Conservation (phyloP, 2,329 filamentous ascomycete genomes). For the Diaporthe nobilis region DNA sequence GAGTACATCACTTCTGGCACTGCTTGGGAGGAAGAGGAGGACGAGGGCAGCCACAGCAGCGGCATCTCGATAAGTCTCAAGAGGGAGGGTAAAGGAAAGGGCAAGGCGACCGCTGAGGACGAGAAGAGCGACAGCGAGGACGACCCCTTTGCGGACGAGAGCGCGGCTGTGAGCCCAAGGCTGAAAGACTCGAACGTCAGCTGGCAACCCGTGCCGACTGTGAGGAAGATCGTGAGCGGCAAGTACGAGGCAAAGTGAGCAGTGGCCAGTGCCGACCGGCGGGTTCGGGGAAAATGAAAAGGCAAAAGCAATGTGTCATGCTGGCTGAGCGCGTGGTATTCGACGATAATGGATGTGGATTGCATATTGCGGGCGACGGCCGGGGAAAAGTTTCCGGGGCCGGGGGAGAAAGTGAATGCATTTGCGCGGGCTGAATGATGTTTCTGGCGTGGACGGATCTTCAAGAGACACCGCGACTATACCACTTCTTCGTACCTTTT, state of each 20-base stretch:
- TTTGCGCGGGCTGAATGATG: constrained; percentile 24
- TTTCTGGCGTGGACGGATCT: constrained; percentile 19
- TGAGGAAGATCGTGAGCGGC: constrained; percentile 79
- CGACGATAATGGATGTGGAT: constrained; percentile 27
- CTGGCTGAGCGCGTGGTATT: background rate
- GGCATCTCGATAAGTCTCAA: constrained; percentile 76
- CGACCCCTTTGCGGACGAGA: constrained; percentile 80
- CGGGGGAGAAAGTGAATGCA: constrained; percentile 23
- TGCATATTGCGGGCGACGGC: constrained; percentile 24
- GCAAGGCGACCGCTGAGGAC: constrained; percentile 59
- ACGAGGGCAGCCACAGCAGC: constrained; percentile 59
- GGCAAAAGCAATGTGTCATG: constrained; percentile 4
- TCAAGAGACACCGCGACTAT: constrained; percentile 29
- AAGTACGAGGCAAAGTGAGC: constrained; percentile 75
- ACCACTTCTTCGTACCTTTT: constrained; percentile 32
- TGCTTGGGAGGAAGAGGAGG: constrained; percentile 49
- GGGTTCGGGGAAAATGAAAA: background rate
- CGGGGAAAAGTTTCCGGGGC: background rate
- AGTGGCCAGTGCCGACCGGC: background rate
- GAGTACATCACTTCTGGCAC: constrained; percentile 64
- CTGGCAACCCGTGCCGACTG: constrained; percentile 78
- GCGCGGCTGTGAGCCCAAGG: constrained; percentile 48
- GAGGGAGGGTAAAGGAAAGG: constrained; percentile 65
- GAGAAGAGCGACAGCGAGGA: constrained; percentile 56
- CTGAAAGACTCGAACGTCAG: constrained; percentile 46